A percentile compares a stretch with the other conserved stretches of the same genome.
phyloP scores from a whole-genome alignment of 192 early-diverging fungal genomes.

The Neocallimastix lanati region DNA sequence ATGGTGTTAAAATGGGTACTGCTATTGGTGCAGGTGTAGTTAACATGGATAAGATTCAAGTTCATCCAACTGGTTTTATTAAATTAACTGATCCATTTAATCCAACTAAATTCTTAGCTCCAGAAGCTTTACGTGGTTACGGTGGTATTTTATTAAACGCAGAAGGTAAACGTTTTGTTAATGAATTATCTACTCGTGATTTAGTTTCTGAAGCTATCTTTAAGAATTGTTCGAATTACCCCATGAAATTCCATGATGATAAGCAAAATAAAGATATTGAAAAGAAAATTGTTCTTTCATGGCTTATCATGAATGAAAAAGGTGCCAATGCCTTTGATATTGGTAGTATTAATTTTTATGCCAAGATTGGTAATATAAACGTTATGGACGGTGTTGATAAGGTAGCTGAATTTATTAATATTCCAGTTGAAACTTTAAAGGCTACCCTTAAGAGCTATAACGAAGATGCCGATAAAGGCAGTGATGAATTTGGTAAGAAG shows the following conservation, averaged over 20 bases:
- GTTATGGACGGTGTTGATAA: neutral
- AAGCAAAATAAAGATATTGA: neutral
- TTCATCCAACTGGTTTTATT: constrained; percentile 2
- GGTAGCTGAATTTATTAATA: neutral
- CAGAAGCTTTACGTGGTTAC: constrained; percentile 3
- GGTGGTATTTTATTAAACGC: constrained; percentile 2
- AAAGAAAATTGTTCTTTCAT: neutral
- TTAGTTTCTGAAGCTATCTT: neutral
- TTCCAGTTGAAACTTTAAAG: neutral
- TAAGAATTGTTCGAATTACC: neutral
- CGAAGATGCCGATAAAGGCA: neutral
- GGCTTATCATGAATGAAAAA: neutral
- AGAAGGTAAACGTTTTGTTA: constrained; percentile 1
- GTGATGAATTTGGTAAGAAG: neutral
- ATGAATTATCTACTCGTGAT: neutral
- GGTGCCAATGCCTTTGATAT: neutral
- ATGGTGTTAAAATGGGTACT: neutral
- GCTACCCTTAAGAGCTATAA: neutral
- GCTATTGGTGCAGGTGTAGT: neutral
- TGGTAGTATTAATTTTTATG: neutral
- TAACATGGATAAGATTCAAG: neutral
- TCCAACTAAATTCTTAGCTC: constrained; percentile 2
- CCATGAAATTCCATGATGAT: neutral
- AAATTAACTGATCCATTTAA: neutral
- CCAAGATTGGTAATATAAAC: neutral